These are phyloP conservation scores for Oenanthe javanica DNA, from an alignment of 140 eudicot genomes.

Conservation along the genomic window DNA sequence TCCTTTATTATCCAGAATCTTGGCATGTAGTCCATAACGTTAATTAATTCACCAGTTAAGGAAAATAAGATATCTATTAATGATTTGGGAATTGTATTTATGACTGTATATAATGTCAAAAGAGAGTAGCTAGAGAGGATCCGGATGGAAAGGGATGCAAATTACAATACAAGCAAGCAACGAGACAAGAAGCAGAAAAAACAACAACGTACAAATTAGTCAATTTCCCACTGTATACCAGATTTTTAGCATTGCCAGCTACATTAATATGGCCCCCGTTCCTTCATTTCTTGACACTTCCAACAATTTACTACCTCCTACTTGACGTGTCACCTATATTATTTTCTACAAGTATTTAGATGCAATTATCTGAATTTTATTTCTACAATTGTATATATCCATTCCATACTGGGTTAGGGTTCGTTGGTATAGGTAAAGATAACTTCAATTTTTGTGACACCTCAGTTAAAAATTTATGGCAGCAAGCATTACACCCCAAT, in stretches of 20 bases:
- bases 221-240: neutral
- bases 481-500: neutral
- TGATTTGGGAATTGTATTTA: neutral
- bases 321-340: neutral
- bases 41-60: neutral
- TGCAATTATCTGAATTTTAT: neutral
- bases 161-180: neutral
- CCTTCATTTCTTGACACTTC: neutral
- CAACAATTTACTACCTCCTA: neutral
- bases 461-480: neutral
- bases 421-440: neutral
- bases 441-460: neutral
- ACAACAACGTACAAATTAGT: neutral
- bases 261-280: neutral
- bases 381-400: neutral
- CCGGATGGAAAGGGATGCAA: neutral
- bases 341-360: neutral
- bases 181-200: neutral
- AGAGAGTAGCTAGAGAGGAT: neutral
- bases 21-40: neutral
- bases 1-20: no score
- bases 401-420: neutral
- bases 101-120: neutral
- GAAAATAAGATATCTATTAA: no score
- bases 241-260: neutral